Conservation (phyloP, 2,329 filamentous ascomycete species). For the Penicillium sp. region DNA sequence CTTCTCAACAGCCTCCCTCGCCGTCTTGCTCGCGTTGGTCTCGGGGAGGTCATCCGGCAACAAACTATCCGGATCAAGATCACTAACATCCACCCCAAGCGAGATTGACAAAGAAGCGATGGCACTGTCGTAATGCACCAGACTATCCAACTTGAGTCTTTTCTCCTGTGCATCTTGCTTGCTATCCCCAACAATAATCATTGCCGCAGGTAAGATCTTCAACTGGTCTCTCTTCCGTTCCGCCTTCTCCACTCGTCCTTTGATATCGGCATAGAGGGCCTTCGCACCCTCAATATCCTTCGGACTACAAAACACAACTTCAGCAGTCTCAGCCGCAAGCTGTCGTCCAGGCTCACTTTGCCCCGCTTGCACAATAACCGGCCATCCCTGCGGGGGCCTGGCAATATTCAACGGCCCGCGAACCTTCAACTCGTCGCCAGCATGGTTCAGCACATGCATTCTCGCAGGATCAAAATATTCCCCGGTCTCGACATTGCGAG, state of each 20-base stretch:
- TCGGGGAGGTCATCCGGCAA: constrained; percentile 52
- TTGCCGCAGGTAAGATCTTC: constrained; percentile 53
- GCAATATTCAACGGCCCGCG: constrained; percentile 54
- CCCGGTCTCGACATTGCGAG: constrained; percentile 49
- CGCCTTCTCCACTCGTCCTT: constrained; percentile 46
- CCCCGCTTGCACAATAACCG: constrained; percentile 56
- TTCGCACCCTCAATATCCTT: constrained; percentile 48
- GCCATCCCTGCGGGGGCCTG: constrained; percentile 54
- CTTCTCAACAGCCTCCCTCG: constrained; percentile 45
- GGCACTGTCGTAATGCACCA: constrained; percentile 55
- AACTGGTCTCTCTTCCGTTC: constrained; percentile 49
- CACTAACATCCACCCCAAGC: constrained; percentile 49
- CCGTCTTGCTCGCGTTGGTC: constrained; percentile 55
- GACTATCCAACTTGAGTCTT: constrained; percentile 50
- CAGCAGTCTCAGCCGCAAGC: constrained; percentile 54
- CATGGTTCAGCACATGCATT: constrained; percentile 54
- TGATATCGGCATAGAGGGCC: constrained; percentile 53
- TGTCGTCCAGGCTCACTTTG: constrained; percentile 54
- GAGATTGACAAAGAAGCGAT: constrained; percentile 53
- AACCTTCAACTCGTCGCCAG: constrained; percentile 49
- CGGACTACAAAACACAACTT: constrained; percentile 54
- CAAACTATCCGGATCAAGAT: constrained; percentile 50
- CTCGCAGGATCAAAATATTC: constrained; percentile 53
- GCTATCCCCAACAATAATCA: constrained; percentile 52
- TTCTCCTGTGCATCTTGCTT: constrained; percentile 51